A percentile compares a stretch with the other conserved stretches of the same genome.
Conservation (phyloP, 148 eudicot genomes). For the Amaranthus hypochondriacus region DNA sequence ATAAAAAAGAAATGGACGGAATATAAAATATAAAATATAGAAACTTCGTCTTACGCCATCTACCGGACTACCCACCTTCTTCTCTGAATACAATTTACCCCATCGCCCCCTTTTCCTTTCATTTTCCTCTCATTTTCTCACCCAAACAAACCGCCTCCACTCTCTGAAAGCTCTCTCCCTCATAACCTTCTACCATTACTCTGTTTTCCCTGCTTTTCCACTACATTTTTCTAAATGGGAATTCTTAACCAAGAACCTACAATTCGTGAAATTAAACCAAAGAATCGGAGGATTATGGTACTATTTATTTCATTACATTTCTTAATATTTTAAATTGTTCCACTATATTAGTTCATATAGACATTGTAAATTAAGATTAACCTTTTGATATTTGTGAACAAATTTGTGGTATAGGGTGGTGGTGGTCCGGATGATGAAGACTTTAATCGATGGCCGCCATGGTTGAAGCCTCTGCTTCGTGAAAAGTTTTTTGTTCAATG, state of each 20-base stretch:
- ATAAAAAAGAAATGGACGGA: no score
- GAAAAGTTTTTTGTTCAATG: constrained; percentile 75
- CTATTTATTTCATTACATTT: not conserved
- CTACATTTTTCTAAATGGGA: constrained; percentile 45
- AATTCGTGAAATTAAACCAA: constrained; percentile 74
- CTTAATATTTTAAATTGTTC: not conserved
- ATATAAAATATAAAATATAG: not conserved
- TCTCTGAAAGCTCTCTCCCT: not conserved
- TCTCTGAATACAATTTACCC: constrained; percentile 19
- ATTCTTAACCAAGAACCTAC: constrained; percentile 59
- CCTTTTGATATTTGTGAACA: not conserved
- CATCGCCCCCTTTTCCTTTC: not conserved
- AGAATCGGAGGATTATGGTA: constrained; percentile 81
- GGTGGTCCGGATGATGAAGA: constrained; percentile 74
- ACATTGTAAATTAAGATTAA: not conserved
- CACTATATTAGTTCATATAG: not conserved
- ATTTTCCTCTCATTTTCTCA: not conserved
- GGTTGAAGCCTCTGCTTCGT: constrained; percentile 59
- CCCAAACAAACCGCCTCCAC: constrained; percentile 30
- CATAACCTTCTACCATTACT: not conserved
- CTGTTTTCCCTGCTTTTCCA: constrained; percentile 9
- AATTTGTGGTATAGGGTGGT: constrained; percentile 31
- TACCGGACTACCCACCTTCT: constrained; percentile 22
- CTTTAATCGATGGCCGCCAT: constrained; percentile 72
- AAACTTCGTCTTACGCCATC: constrained; percentile 26